A percentile compares a stretch with the other conserved stretches of the same genome.
Evolutionary conservation across 2,329 filamentous ascomycete species (phyloP).

Genomic region (Diplodia scrobiculata): DNA sequence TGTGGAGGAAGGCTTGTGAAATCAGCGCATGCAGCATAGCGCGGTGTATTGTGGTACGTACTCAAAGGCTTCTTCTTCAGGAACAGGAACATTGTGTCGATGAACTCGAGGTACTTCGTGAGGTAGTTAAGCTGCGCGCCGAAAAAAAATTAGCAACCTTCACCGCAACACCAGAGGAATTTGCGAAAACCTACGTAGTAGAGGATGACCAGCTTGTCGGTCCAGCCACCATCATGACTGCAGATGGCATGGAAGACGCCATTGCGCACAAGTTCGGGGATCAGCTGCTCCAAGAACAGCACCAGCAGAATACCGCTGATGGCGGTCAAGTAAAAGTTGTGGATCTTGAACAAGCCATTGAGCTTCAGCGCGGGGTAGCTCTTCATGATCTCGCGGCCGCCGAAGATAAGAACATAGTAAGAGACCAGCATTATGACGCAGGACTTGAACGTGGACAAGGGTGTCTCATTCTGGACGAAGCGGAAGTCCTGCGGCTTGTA

Average conservation of each 20-base stretch:
- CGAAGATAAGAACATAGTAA: slow-evolving; percentile 94
- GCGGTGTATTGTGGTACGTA: slow-evolving; percentile 45
- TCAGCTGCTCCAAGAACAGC: slow-evolving; percentile 87
- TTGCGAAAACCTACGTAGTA: slow-evolving; percentile 79
- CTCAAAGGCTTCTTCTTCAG: slow-evolving; percentile 99
- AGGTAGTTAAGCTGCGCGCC: slow-evolving; percentile 82
- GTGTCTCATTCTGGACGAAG: slow-evolving; percentile 78
- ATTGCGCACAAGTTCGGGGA: slow-evolving; percentile 76
- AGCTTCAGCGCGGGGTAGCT: slow-evolving; percentile 82
- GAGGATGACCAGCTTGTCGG: slow-evolving; percentile 84
- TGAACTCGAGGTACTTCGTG: slow-evolving; percentile 93
- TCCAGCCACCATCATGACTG: slow-evolving; percentile 81
- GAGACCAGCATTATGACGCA: slow-evolving; percentile 76
- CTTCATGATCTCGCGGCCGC: slow-evolving; percentile 89
- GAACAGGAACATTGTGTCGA: slow-evolving; percentile 95
- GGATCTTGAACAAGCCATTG: slow-evolving; percentile 85
- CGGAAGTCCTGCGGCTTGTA: slow-evolving; percentile 84
- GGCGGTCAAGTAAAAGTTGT: slow-evolving; percentile 91
- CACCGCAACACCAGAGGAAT: not conserved
- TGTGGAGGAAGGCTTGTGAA: slow-evolving; percentile 80
- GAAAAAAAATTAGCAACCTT: slow-evolving; percentile 43
- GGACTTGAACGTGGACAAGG: slow-evolving; percentile 85
- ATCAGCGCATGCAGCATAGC: slow-evolving; percentile 35
- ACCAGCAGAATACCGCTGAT: slow-evolving; percentile 79
- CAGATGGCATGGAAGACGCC: slow-evolving; percentile 92